Evolutionary conservation across 805 yeast species (phyloP).

Genomic region (Saccharomycopsis selenospora): DNA sequence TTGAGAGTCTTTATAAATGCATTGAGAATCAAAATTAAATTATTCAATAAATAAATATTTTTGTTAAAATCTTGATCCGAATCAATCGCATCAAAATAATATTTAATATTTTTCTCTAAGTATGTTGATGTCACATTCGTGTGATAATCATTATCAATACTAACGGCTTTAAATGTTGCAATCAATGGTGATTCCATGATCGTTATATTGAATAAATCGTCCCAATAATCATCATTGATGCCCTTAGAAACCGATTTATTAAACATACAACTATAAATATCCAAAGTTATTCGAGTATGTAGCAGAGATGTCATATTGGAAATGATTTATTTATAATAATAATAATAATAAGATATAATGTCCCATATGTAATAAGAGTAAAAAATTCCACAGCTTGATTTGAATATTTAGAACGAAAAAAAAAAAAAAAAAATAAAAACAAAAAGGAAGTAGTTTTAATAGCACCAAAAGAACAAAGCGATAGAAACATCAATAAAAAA

Average conservation of each 20-base stretch:
- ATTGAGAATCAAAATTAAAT: slow-evolving; percentile 14
- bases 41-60: slow-evolving; percentile 10
- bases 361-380: not conserved
- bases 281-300: slow-evolving; percentile 15
- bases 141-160: slow-evolving; percentile 4
- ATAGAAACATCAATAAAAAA: too few relatives aligned
- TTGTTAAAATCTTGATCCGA: not conserved
- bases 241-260: slow-evolving; percentile 6
- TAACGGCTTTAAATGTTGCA: slow-evolving; percentile 18
- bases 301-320: slow-evolving; percentile 2
- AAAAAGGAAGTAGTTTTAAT: too few relatives aligned
- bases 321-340: not conserved
- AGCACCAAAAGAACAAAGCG: too few relatives aligned
- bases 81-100: slow-evolving; percentile 4
- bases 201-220: slow-evolving; percentile 17
- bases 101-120: slow-evolving; percentile 1
- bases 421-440: too few relatives aligned
- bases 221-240: slow-evolving; percentile 11
- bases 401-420: too few relatives aligned
- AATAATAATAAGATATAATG: not conserved
- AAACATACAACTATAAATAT: slow-evolving; percentile 15
- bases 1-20: slow-evolving; percentile 17
- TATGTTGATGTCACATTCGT: not conserved
- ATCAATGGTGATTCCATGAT: slow-evolving; percentile 19
- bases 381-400: too few relatives aligned